Conservation (phyloP, 2,329 filamentous ascomycete species). For the Microcyclospora tardicrescens region DNA sequence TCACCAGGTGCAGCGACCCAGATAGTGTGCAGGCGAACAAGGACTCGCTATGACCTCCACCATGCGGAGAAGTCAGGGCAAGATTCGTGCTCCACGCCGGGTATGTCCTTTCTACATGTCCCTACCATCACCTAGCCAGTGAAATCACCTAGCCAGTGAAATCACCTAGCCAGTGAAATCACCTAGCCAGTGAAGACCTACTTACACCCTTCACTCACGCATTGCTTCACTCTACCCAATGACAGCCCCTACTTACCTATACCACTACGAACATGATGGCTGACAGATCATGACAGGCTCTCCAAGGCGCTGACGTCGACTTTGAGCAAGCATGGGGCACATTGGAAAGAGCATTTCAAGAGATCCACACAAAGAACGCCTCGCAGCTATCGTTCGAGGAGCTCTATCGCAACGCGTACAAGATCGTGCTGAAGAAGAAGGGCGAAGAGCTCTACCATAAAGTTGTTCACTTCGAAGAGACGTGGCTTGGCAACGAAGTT, state of each 20-base stretch:
- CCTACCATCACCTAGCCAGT: neutral
- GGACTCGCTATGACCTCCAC: constrained; percentile 25
- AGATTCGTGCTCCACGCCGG: constrained; percentile 53
- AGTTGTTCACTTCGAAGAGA: constrained; percentile 67
- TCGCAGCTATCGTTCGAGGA: constrained; percentile 87
- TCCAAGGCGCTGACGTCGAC: constrained; percentile 52
- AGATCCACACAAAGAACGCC: constrained; percentile 88
- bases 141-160: neutral
- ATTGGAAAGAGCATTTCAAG: constrained; percentile 61
- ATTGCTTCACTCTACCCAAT: neutral
- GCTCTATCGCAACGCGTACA: constrained; percentile 86
- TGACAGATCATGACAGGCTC: constrained; percentile 33
- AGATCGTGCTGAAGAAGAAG: constrained; percentile 80
- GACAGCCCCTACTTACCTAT: too few species aligned
- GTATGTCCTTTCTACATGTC: constrained; percentile 35
- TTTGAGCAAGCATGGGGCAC: constrained; percentile 78
- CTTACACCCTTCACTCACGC: constrained; percentile 1
- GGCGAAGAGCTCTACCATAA: constrained; percentile 68
- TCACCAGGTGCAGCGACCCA: neutral
- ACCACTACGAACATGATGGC: neutral
- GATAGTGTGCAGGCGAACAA: neutral
- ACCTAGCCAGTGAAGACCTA: neutral
- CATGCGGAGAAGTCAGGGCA: constrained; percentile 43
- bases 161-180: too few species aligned
- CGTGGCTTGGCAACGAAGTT: constrained; percentile 66